phyloP scores from a whole-genome alignment of 192 early-diverging fungal species.

The Entomortierella chlamydospora region DNA sequence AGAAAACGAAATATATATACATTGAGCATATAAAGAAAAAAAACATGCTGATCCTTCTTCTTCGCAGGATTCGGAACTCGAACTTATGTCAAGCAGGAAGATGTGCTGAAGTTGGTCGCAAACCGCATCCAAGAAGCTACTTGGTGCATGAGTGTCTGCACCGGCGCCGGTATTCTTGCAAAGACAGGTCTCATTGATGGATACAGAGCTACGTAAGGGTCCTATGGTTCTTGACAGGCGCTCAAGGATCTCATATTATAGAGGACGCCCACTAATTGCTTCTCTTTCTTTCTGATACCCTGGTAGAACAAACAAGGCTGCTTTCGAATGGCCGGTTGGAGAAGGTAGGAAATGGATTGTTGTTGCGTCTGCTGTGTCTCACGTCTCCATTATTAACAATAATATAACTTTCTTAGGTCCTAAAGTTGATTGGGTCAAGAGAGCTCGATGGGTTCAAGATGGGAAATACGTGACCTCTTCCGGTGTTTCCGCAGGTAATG shows the following conservation, averaged over 20 bases:
- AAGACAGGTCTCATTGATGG: slow-evolving; percentile 63
- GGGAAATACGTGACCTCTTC: slow-evolving; percentile 57
- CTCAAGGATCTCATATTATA: neutral
- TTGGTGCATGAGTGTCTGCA: slow-evolving; percentile 61
- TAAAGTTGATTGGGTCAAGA: slow-evolving; percentile 60
- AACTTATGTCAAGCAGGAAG: slow-evolving; percentile 10
- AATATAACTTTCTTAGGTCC: slow-evolving; percentile 8
- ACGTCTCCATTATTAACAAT: neutral
- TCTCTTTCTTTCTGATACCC: too few species aligned
- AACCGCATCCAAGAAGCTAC: slow-evolving; percentile 18
- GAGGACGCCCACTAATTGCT: neutral
- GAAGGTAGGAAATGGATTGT: neutral
- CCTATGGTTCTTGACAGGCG: neutral
- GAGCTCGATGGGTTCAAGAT: slow-evolving; percentile 65
- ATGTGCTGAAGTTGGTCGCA: slow-evolving; percentile 10
- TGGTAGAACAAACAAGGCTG: neutral
- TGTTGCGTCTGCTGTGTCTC: too few species aligned
- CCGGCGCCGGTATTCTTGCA: slow-evolving; percentile 57
- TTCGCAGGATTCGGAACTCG: slow-evolving; percentile 4
- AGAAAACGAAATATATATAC: too few species aligned
- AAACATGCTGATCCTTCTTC: neutral
- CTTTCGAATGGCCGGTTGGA: neutral
- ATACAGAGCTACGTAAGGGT: slow-evolving; percentile 47
- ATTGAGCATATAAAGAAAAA: neutral
- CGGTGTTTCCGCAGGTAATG: slow-evolving; percentile 56